Base-by-base conservation (phyloP, 495 filamentous ascomycete species). In the Clohesyomyces aquaticus region DNA sequence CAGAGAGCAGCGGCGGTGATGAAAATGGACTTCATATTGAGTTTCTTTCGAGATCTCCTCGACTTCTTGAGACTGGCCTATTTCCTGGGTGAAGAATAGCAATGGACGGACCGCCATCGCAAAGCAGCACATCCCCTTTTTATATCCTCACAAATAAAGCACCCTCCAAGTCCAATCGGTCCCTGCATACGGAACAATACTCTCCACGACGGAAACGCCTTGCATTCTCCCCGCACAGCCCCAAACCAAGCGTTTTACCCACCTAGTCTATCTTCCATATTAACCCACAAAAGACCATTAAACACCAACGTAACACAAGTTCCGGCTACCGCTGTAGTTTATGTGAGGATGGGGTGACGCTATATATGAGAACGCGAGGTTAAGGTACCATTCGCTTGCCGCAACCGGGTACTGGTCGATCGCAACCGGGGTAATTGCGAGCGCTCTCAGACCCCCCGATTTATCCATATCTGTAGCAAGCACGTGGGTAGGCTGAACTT, bases 11-110 rank as follows among this genome's bases (percentile, higher is more conserved):
- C 53, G 8, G 52, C 47, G 25, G 46, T 45, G 21, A 59, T 25
- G 47, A 57, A 57, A 45, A 58, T 62, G 16, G 53, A 57, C 46
- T 59, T 61, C 41, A 75, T 55, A 3, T 42, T 55, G 49, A 28
- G 19, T 38, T 21, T 52, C 11, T 38, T 21, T 23, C 29, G 19
- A n/a, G 18, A 26, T 29, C n/a, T 43, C 12, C 3, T 46, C n/a
- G 51, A 46, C 23, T 28, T 11, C 1, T 6, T 48, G 11, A 46
- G 12, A 29, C 10, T 11, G 47, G 18, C 3, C 32, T 41, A 16
- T n/a, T n/a, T n/a, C n/a, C n/a, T n/a, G 19, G 26, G 16, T 58
- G 61, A 49, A 47, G 32, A 52, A 1, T 21, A 35, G 19, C 22
- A n/a, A 43, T 11, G 23, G 48, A 59, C 22, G 22, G 4, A 29